These are phyloP conservation scores for Colletotrichum sp. DNA, from an alignment of 2,329 filamentous ascomycete genomes.

Conservation along the genomic window DNA sequence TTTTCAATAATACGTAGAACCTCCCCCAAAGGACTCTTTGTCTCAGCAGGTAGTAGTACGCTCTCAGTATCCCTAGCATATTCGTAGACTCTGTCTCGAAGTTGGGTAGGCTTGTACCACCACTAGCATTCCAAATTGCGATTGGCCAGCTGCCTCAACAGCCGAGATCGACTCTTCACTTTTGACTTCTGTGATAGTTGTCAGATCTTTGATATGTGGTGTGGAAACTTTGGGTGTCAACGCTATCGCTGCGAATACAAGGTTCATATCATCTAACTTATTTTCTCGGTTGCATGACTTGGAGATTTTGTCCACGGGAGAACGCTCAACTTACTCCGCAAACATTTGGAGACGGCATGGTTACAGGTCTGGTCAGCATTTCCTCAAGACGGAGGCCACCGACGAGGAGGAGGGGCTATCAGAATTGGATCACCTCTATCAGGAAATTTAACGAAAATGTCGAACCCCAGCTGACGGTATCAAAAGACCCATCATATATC, in stretches of 20 bases:
- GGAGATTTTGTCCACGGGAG: background rate
- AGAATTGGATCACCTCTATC: background rate
- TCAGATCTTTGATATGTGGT: background rate
- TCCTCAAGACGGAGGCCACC: background rate
- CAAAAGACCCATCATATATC: background rate
- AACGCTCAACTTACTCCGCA: background rate
- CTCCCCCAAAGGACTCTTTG: background rate
- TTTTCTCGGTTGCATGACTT: background rate
- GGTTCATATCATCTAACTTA: background rate
- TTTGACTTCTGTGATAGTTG: rapidly evolving
- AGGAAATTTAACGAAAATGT: background rate
- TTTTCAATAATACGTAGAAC: background rate
- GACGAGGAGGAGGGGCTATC: background rate
- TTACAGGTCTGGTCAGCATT: background rate
- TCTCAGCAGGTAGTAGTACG: background rate
- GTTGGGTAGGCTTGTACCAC: background rate
- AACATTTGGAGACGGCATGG: background rate
- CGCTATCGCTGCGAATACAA: background rate
- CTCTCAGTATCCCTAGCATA: background rate
- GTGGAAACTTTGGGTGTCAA: background rate
- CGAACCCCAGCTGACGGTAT: background rate
- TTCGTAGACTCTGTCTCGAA: background rate
- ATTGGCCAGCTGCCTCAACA: background rate
- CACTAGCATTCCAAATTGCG: background rate
- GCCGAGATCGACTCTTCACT: background rate